phyloP scores from a whole-genome alignment of 139 green algal genomes.

The Haematococcus lacustris region DNA sequence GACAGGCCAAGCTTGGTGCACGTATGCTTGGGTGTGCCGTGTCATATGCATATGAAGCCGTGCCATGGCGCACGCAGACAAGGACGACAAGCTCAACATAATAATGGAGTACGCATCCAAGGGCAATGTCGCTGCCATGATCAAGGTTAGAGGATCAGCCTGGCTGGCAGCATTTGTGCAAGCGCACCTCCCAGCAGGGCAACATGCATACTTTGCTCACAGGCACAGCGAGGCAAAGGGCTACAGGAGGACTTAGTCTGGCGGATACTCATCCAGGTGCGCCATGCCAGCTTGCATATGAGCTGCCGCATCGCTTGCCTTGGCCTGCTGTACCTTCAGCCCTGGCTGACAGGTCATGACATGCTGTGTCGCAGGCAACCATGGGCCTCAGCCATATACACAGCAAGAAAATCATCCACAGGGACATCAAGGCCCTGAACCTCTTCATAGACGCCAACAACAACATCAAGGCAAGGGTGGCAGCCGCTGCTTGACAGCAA shows the following conservation, averaged over 20 bases:
- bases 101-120: constrained; percentile 66
- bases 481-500: too few species aligned
- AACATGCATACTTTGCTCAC: not conserved
- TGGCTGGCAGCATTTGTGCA: not conserved
- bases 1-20: too few species aligned
- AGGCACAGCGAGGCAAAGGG: constrained; percentile 17
- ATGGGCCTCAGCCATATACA: constrained; percentile 50
- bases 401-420: constrained; percentile 57
- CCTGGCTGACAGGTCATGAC: too few species aligned
- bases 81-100: constrained; percentile 59
- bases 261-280: constrained; percentile 53
- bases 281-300: too few species aligned
- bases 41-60: not conserved
- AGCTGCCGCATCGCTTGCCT: too few species aligned
- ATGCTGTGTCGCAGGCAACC: too few species aligned
- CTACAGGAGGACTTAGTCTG: constrained; percentile 53
- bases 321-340: too few species aligned
- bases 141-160: too few species aligned
- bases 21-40: not conserved
- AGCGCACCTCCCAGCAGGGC: not conserved
- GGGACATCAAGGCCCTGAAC: constrained; percentile 69
- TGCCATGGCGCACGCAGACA: constrained; percentile 17
- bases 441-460: constrained; percentile 50
- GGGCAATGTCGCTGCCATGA: constrained; percentile 41
- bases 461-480: constrained; percentile 41